phyloP scores from a whole-genome alignment of 345 rosid genomes.

The Brassica incana region DNA sequence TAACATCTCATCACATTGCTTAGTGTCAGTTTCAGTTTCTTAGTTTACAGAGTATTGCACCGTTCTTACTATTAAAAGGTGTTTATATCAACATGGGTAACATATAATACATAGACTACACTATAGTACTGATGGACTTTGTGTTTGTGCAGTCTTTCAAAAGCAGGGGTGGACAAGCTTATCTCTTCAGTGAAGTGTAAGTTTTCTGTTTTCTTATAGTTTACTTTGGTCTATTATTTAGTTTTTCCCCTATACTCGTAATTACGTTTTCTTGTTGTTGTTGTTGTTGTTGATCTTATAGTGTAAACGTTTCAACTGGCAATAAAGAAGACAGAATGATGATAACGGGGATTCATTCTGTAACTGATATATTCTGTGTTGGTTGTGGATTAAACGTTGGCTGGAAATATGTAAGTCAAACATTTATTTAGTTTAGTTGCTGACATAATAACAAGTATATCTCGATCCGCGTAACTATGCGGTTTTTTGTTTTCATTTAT shows the following conservation, averaged over 20 bases:
- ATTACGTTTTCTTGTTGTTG: background rate
- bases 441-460: background rate
- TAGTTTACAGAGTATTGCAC: background rate
- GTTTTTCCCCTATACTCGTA: background rate
- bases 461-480: too few species aligned
- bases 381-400: slow-evolving; percentile 95
- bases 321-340: slow-evolving; percentile 70
- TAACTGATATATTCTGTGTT: slow-evolving; percentile 85
- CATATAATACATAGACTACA: background rate
- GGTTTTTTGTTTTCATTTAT: too few species aligned
- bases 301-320: slow-evolving; percentile 70
- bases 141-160: slow-evolving; percentile 65
- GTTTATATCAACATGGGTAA: background rate
- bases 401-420: slow-evolving; percentile 86
- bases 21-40: background rate
- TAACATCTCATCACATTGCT: background rate
- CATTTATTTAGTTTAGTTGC: background rate
- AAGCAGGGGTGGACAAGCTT: slow-evolving; percentile 85
- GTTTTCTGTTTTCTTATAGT: slow-evolving; percentile 41
- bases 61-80: background rate
- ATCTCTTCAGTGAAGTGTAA: slow-evolving; percentile 93
- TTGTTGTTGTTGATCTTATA: slow-evolving; percentile 19
- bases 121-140: background rate
- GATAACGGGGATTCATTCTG: slow-evolving; percentile 81
- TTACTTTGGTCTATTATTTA: background rate